Conservation (phyloP, 2,329 filamentous ascomycete species). For the Pseudohalonectria lignicola region DNA sequence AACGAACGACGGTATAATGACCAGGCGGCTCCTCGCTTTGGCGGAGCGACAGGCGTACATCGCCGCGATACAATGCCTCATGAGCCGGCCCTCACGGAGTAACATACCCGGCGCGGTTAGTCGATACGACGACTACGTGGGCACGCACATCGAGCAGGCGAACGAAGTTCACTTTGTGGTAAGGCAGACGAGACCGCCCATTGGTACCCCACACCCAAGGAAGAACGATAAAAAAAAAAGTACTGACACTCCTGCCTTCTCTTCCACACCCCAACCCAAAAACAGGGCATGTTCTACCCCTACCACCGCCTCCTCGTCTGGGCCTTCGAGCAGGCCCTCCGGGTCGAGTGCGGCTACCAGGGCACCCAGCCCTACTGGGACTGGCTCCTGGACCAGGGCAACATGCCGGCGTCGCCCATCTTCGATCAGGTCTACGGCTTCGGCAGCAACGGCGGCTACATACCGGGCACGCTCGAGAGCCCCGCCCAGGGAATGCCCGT, state of each 20-base stretch:
- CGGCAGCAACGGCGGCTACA: slow-evolving; percentile 30
- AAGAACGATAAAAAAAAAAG: too few relatives aligned
- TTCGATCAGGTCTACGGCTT: slow-evolving; percentile 41
- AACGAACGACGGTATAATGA: background rate
- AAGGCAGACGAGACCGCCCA: too few relatives aligned
- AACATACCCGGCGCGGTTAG: slow-evolving; percentile 12
- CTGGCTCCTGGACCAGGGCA: slow-evolving; percentile 35
- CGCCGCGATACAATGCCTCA: slow-evolving; percentile 1
- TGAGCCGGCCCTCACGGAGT: background rate
- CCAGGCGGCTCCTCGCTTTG: background rate
- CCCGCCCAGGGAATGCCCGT: slow-evolving; percentile 4
- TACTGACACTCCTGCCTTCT: too few relatives aligned
- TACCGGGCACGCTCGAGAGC: background rate
- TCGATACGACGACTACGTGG: slow-evolving; percentile 18
- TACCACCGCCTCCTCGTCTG: slow-evolving; percentile 19
- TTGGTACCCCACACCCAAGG: too few relatives aligned
- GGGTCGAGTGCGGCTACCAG: slow-evolving; percentile 21
- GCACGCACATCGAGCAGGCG: slow-evolving; percentile 15
- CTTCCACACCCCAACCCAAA: too few relatives aligned
- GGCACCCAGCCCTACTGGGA: slow-evolving; percentile 33
- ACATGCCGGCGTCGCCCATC: slow-evolving; percentile 36
- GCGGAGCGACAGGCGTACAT: background rate
- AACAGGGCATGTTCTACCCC: slow-evolving; percentile 14
- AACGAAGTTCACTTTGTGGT: slow-evolving; percentile 13
- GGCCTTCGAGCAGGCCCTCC: slow-evolving; percentile 19